Evolutionary conservation across 306 rosid species (phyloP).

Genomic region (Inga laurina): DNA sequence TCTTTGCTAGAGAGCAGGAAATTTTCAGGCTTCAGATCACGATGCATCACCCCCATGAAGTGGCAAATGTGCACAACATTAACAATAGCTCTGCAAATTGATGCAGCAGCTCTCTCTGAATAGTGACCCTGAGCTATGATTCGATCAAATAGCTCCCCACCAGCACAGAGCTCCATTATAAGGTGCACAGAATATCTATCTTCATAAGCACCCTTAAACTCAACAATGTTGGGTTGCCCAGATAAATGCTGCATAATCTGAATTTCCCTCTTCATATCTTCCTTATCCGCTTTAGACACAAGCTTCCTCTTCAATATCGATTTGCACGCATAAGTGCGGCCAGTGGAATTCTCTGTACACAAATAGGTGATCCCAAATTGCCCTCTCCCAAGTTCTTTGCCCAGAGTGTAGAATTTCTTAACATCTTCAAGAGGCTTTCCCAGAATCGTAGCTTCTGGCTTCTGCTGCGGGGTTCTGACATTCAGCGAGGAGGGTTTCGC

Average conservation of each 20-base stretch:
- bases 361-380: slow-evolving; percentile 87
- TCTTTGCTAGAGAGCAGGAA: slow-evolving; percentile 79
- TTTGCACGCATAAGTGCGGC: slow-evolving; percentile 70
- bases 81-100: slow-evolving; percentile 63
- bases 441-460: slow-evolving; percentile 51
- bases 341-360: slow-evolving; percentile 73
- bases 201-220: slow-evolving; percentile 78
- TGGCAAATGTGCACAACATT: slow-evolving; percentile 88
- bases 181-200: slow-evolving; percentile 81
- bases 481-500: slow-evolving; percentile 36
- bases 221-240: slow-evolving; percentile 84
- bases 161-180: slow-evolving; percentile 93
- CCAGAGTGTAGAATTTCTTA: slow-evolving; percentile 59
- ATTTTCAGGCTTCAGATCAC: slow-evolving; percentile 94
- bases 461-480: slow-evolving; percentile 36
- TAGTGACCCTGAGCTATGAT: slow-evolving; percentile 82
- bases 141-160: slow-evolving; percentile 87
- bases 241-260: slow-evolving; percentile 91
- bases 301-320: slow-evolving; percentile 85
- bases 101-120: slow-evolving; percentile 83
- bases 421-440: slow-evolving; percentile 74
- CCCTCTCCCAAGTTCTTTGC: slow-evolving; percentile 87
- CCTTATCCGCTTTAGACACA: slow-evolving; percentile 59
- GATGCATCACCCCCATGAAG: slow-evolving; percentile 89
- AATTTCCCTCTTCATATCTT: slow-evolving; percentile 83